A percentile compares a stretch with the other conserved stretches of the same genome.
Conservation (phyloP, 495 filamentous ascomycete genomes). For the Talaromyces borbonicus region DNA sequence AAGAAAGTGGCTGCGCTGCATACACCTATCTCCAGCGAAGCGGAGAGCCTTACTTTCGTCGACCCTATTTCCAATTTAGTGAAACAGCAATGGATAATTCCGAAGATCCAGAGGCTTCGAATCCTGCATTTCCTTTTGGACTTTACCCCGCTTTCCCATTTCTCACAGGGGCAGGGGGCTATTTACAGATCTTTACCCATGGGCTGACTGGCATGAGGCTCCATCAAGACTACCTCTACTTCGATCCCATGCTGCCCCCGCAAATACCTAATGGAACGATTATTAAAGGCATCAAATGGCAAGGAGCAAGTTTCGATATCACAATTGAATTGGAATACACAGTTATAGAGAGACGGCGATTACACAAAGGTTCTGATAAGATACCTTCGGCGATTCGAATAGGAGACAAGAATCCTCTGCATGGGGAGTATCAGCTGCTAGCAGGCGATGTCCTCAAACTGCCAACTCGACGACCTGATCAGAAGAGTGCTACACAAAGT, state of each 20-base stretch:
- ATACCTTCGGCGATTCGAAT: background rate
- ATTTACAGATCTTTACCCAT: slow-evolving; percentile 42
- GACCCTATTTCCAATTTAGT: slow-evolving; percentile 48
- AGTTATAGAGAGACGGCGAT: background rate
- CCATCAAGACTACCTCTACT: slow-evolving; percentile 36
- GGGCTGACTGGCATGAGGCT: slow-evolving; percentile 45
- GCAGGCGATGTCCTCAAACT: background rate
- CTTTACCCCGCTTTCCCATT: slow-evolving; percentile 43
- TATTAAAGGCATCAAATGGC: slow-evolving; percentile 1
- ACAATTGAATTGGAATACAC: background rate
- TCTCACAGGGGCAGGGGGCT: slow-evolving; percentile 48
- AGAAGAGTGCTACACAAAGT: background rate
- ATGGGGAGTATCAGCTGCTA: background rate
- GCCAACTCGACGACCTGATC: background rate
- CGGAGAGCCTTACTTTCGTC: slow-evolving; percentile 42
- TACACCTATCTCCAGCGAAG: slow-evolving; percentile 46
- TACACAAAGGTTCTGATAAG: background rate
- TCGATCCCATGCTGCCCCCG: slow-evolving; percentile 46
- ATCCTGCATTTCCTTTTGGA: background rate
- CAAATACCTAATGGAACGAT: slow-evolving; percentile 32
- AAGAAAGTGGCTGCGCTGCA: slow-evolving; percentile 42
- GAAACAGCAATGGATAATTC: slow-evolving; percentile 21
- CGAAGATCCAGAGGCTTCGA: slow-evolving; percentile 22
- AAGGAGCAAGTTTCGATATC: slow-evolving; percentile 5
- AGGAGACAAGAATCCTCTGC: background rate